Conservation (phyloP, 768 basidiomycete species). For the Russula emetica region DNA sequence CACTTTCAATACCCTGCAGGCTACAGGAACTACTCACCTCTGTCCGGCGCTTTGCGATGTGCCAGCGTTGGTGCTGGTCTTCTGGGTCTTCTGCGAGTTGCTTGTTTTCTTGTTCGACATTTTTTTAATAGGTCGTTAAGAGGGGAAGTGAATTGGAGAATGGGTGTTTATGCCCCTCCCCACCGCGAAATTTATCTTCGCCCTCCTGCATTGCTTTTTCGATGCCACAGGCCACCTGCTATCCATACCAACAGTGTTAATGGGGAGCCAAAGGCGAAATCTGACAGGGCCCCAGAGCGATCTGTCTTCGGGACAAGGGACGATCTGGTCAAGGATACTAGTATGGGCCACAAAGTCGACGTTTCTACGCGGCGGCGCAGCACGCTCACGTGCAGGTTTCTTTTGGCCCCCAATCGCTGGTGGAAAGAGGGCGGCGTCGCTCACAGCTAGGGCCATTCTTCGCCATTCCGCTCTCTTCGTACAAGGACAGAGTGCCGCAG, state of each 20-base stretch:
- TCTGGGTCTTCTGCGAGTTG: background rate
- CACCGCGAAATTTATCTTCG: background rate
- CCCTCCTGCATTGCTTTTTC: background rate
- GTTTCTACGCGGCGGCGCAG: background rate
- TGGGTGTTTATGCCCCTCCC: background rate
- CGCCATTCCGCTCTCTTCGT: background rate
- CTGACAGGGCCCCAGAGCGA: background rate
- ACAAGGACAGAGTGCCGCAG: background rate
- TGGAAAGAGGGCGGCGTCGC: background rate
- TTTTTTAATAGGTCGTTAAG: rapidly evolving
- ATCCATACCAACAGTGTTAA: background rate
- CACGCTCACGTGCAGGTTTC: too few species aligned
- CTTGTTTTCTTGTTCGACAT: background rate
- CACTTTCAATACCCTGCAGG: background rate
- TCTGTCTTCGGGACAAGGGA: background rate
- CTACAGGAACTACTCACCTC: background rate
- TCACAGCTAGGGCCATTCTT: background rate
- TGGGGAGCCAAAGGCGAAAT: background rate
- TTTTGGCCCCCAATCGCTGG: background rate
- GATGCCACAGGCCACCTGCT: background rate
- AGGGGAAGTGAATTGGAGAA: background rate
- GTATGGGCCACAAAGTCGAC: background rate
- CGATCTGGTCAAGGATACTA: background rate
- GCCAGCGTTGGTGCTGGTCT: background rate
- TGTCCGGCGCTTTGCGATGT: background rate